Evolutionary conservation across 768 basidiomycete genomes (phyloP).

Genomic region (Auriculariales sp.): DNA sequence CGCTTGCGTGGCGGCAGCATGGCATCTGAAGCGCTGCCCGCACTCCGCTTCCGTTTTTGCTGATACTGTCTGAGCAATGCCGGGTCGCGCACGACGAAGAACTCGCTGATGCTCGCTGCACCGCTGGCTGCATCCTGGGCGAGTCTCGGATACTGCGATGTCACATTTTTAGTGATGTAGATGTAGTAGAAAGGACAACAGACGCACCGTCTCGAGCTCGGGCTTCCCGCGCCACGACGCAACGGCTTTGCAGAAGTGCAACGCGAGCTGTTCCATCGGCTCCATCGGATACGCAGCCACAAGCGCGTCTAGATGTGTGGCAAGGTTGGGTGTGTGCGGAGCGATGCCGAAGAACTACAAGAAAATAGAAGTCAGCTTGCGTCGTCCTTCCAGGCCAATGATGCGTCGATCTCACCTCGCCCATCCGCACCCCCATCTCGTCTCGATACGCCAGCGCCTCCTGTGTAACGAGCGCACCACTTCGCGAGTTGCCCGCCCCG

Average conservation of each 20-base stretch:
- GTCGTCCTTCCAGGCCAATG: background rate
- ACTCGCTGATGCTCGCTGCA: background rate
- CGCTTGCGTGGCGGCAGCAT: background rate
- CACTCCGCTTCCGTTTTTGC: background rate
- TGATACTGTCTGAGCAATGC: background rate
- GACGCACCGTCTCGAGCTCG: slow-evolving; percentile 31
- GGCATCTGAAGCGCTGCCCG: too few species aligned
- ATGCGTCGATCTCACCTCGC: slow-evolving; percentile 35
- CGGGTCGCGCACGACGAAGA: background rate
- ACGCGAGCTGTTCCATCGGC: slow-evolving; percentile 61
- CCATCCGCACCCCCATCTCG: slow-evolving; percentile 61
- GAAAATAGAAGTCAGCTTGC: background rate
- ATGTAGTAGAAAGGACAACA: background rate
- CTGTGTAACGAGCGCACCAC: slow-evolving; percentile 5
- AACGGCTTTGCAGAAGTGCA: slow-evolving; percentile 71
- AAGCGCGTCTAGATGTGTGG: slow-evolving; percentile 26
- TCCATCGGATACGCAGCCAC: slow-evolving; percentile 74
- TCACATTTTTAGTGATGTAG: background rate
- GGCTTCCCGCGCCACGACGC: slow-evolving; percentile 75
- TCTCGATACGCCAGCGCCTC: slow-evolving; percentile 52
- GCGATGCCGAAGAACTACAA: slow-evolving; percentile 70
- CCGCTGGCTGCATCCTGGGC: background rate
- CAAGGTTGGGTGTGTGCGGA: slow-evolving; percentile 51
- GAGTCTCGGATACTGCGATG: background rate
- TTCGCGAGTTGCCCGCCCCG: slow-evolving; percentile 4